Evolutionary conservation across 306 rosid genomes (phyloP).

Genomic region (Datisca glomerata): DNA sequence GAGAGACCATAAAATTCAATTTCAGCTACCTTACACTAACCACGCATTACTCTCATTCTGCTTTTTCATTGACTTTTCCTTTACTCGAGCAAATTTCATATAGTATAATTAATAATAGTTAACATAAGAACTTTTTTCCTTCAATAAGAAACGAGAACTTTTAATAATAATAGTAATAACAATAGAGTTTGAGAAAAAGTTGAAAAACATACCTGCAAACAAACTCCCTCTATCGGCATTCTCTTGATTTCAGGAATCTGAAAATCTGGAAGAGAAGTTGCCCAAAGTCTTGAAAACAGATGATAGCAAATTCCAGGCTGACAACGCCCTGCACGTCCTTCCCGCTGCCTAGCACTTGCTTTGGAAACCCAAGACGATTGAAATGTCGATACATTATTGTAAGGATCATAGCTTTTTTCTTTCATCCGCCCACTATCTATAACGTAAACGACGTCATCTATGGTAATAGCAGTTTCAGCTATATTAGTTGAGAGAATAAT

Average conservation of each 20-base stretch:
- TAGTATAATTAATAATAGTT: too few relatives aligned
- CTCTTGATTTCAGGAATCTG: conserved; percentile 93
- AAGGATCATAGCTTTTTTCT: conserved; percentile 89
- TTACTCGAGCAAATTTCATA: too few relatives aligned
- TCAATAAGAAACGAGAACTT: too few relatives aligned
- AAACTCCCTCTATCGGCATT: conserved; percentile 87
- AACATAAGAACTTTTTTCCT: too few relatives aligned
- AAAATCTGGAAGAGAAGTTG: conserved; percentile 57
- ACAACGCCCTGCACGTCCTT: conserved; percentile 99
- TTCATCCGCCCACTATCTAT: conserved; percentile 86
- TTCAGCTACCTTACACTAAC: too few relatives aligned
- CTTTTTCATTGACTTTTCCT: too few relatives aligned
- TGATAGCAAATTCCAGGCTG: conserved; percentile 95
- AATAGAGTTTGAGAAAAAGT: too few relatives aligned
- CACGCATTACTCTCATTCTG: too few relatives aligned
- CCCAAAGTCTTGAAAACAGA: conserved; percentile 58
- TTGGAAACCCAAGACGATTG: conserved; percentile 96
- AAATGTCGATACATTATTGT: conserved; percentile 71
- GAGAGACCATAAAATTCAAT: too few relatives aligned
- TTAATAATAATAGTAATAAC: too few relatives aligned
- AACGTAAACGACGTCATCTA: conserved; percentile 90
- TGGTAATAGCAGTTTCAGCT: conserved; percentile 92
- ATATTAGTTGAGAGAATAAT: conserved; percentile 87
- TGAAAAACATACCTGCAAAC: conserved; percentile 67
- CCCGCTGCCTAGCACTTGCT: conserved; percentile 92